Evolutionary conservation across 2,329 filamentous ascomycete genomes (phyloP).

Genomic region (Penicillium sclerotiorum): DNA sequence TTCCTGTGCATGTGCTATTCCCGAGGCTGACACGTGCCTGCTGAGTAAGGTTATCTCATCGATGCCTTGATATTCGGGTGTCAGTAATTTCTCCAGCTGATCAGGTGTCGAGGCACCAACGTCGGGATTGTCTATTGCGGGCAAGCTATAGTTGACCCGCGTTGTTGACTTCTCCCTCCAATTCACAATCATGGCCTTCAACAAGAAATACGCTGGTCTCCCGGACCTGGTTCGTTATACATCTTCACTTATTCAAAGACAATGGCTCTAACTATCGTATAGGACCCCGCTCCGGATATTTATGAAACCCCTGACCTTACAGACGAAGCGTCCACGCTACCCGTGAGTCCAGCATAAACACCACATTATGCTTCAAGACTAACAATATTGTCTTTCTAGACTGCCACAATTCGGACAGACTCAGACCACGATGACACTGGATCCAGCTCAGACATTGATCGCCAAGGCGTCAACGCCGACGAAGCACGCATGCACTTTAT

Average conservation of each 20-base stretch:
- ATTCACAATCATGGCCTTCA: constrained; percentile 64
- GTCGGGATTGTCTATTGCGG: constrained; percentile 2
- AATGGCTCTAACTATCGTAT: neutral
- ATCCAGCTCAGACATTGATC: constrained; percentile 66
- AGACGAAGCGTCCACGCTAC: constrained; percentile 84
- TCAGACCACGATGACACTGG: constrained; percentile 60
- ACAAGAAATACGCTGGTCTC: constrained; percentile 78
- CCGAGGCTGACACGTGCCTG: constrained; percentile 22
- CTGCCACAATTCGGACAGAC: constrained; percentile 58
- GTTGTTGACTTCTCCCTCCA: constrained; percentile 15
- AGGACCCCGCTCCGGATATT: constrained; percentile 92
- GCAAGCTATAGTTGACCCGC: constrained; percentile 11
- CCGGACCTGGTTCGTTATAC: constrained; percentile 68
- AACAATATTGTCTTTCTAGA: constrained; percentile 53
- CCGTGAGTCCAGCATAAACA: constrained; percentile 56
- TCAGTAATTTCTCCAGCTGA: neutral
- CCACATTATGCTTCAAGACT: constrained; percentile 16
- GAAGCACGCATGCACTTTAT: constrained; percentile 80
- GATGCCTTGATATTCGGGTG: neutral
- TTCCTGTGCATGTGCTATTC: constrained; percentile 26
- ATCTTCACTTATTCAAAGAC: neutral
- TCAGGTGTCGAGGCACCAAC: neutral
- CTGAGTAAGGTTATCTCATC: constrained; percentile 14
- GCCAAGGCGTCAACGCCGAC: constrained; percentile 72
- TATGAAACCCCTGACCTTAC: constrained; percentile 95